A percentile compares a stretch with the other conserved stretches of the same genome.
These are phyloP conservation scores for Endocarpon pusillum DNA, from an alignment of 495 filamentous ascomycete genomes.

Conservation along the genomic window DNA sequence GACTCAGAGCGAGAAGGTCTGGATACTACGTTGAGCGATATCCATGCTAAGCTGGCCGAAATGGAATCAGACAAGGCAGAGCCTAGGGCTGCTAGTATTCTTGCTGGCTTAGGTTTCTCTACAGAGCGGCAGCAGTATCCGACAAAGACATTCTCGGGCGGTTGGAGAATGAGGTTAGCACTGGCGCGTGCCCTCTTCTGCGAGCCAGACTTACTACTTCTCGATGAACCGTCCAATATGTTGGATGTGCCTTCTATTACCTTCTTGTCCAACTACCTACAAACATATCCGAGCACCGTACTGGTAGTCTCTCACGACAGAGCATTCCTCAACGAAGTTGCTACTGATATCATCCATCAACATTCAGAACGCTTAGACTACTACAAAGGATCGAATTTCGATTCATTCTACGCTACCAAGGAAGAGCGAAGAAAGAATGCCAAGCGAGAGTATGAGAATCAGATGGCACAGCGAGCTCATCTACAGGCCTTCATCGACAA, in stretches of 20 bases:
- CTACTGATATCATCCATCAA: slow-evolving; percentile 98
- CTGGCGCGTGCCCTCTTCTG: slow-evolving; percentile 93
- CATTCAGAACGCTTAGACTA: slow-evolving; percentile 95
- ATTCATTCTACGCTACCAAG: slow-evolving; percentile 94
- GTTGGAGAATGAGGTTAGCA: slow-evolving; percentile 98
- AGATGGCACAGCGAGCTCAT: slow-evolving; percentile 85
- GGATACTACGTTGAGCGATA: slow-evolving; percentile 75
- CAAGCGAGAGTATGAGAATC: slow-evolving; percentile 95
- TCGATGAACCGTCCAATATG: slow-evolving; percentile 99
- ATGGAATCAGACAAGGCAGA: slow-evolving; percentile 99
- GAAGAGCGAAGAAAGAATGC: slow-evolving; percentile 95
- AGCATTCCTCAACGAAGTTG: slow-evolving; percentile 96
- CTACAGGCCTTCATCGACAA: slow-evolving; percentile 97
- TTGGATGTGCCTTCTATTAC: slow-evolving; percentile 99
- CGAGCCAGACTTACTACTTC: slow-evolving; percentile 87
- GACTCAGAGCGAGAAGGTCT: slow-evolving; percentile 79
- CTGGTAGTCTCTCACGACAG: slow-evolving; percentile 97
- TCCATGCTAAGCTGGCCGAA: slow-evolving; percentile 82
- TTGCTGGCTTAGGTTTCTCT: slow-evolving; percentile 95
- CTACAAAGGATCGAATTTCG: slow-evolving; percentile 96
- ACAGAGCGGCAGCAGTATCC: slow-evolving; percentile 79
- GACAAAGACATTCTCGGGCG: slow-evolving; percentile 96
- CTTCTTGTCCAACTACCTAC: slow-evolving; percentile 92
- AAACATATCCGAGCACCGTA: slow-evolving; percentile 83
- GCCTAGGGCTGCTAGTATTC: slow-evolving; percentile 81